Evolutionary conservation across 306 rosid genomes (phyloP).

Genomic region (apple (Malus domestica)): DNA sequence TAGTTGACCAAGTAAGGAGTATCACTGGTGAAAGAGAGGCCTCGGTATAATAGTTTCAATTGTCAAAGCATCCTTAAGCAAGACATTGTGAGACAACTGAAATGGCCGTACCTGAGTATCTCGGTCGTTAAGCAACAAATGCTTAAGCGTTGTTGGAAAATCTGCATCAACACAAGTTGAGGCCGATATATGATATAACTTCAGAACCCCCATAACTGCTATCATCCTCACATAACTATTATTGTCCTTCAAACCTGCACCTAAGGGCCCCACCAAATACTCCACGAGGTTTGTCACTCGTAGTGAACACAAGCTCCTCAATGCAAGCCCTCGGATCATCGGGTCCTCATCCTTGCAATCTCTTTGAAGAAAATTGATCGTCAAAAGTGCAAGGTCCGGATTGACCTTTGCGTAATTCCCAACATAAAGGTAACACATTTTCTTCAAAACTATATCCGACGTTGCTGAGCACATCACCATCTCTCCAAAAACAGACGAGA

Average conservation of each 20-base stretch:
- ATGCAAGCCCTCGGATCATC: conserved; percentile 90
- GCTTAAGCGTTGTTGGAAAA: conserved; percentile 74
- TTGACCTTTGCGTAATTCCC: conserved; percentile 92
- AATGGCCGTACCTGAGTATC: conserved; percentile 68
- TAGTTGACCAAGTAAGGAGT: neutral
- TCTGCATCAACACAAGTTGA: conserved; percentile 90
- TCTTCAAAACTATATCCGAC: conserved; percentile 83
- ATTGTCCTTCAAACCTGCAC: conserved; percentile 82
- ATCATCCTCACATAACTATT: conserved; percentile 86
- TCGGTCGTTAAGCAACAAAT: conserved; percentile 75
- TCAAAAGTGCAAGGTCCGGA: conserved; percentile 94
- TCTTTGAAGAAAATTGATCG: conserved; percentile 94
- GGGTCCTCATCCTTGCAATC: conserved; percentile 99
- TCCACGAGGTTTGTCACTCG: conserved; percentile 88
- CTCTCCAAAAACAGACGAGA: conserved; percentile 89
- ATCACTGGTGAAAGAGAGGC: neutral
- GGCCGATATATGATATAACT: conserved; percentile 87
- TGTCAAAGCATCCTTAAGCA: neutral
- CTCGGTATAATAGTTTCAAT: neutral
- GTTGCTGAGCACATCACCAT: conserved; percentile 99
- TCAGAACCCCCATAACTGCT: conserved; percentile 86
- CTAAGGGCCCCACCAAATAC: conserved; percentile 95
- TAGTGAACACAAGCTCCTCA: conserved; percentile 91
- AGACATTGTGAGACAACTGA: neutral
- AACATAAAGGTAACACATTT: conserved; percentile 96